Conservation (phyloP, 73 alveolate genomes). For the Paramecium biaurelia region DNA sequence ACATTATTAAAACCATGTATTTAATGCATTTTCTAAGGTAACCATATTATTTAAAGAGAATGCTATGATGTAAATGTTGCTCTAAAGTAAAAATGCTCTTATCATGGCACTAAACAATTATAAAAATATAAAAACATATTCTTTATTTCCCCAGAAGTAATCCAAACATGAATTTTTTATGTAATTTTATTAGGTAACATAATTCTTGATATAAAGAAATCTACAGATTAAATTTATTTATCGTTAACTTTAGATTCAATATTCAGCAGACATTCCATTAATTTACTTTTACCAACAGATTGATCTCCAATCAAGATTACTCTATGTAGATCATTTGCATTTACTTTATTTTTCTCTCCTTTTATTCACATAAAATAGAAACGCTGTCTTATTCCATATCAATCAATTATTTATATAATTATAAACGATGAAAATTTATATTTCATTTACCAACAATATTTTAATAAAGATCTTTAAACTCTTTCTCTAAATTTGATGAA, state of each 20-base stretch:
- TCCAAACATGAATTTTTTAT: conserved; percentile 47
- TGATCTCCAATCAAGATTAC: conserved; percentile 50
- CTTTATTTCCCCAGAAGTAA: conserved; percentile 50
- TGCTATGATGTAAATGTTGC: conserved; percentile 31
- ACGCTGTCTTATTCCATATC: conserved; percentile 21
- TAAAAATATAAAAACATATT: neutral
- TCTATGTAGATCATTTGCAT: neutral
- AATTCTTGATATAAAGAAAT: conserved; percentile 13
- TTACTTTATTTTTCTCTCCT: conserved; percentile 12
- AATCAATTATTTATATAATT: neutral
- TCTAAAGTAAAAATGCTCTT: conserved; percentile 14
- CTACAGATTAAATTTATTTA: conserved; percentile 35
- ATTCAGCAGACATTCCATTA: conserved; percentile 21
- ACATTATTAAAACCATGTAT: conserved; percentile 23
- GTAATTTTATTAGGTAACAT: neutral
- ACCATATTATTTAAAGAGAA: neutral
- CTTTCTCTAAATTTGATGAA: neutral
- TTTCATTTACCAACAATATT: neutral
- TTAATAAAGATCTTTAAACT: neutral
- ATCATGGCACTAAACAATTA: conserved; percentile 18
- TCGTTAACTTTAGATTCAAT: conserved; percentile 46
- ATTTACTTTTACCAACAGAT: conserved; percentile 16
- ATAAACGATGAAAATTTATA: neutral
- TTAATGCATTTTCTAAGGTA: conserved; percentile 14
- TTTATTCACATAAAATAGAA: neutral